Evolutionary conservation across 2,329 filamentous ascomycete genomes (phyloP).

Genomic region (Fusarium circinatum): DNA sequence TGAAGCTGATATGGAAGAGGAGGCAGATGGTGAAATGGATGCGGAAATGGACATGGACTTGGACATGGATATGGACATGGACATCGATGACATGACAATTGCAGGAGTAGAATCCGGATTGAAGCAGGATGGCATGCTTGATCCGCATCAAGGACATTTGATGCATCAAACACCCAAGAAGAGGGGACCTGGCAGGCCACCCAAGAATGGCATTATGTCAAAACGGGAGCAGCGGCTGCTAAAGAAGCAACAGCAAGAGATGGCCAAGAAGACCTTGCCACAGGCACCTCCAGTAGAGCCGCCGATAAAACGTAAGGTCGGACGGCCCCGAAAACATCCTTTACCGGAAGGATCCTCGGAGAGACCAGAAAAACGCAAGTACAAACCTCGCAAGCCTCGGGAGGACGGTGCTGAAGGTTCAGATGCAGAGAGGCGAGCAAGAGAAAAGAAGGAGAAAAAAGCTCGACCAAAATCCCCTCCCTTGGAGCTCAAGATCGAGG

Average conservation of each 20-base stretch:
- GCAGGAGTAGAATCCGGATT: conserved; percentile 41
- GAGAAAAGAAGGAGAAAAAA: conserved; percentile 70
- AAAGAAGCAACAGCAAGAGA: conserved; percentile 64
- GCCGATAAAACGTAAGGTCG: conserved; percentile 71
- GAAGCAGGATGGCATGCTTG: conserved; percentile 45
- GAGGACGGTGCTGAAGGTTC: conserved; percentile 66
- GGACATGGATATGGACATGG: conserved; percentile 31
- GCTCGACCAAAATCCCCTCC: conserved; percentile 68
- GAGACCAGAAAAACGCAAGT: conserved; percentile 71
- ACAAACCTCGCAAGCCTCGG: conserved; percentile 70
- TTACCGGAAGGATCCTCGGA: conserved; percentile 65
- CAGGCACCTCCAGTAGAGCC: conserved; percentile 60
- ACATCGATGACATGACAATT: conserved; percentile 41
- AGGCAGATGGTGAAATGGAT: conserved; percentile 9
- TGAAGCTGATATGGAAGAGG: conserved; percentile 40
- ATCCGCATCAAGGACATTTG: conserved; percentile 47
- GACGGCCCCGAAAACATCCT: conserved; percentile 72
- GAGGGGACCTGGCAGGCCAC: conserved; percentile 81
- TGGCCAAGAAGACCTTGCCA: conserved; percentile 62
- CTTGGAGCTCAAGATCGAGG: conserved; percentile 62
- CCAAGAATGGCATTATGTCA: conserved; percentile 86
- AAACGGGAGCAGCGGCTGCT: conserved; percentile 76
- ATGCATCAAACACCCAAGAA: conserved; percentile 67
- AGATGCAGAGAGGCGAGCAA: conserved; percentile 65
- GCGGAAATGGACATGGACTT: conserved; percentile 36